A percentile compares a stretch with the other conserved stretches of the same genome.
phyloP scores from a whole-genome alignment of 202 grass and related monocot species.

The Saccharum hybrid region DNA sequence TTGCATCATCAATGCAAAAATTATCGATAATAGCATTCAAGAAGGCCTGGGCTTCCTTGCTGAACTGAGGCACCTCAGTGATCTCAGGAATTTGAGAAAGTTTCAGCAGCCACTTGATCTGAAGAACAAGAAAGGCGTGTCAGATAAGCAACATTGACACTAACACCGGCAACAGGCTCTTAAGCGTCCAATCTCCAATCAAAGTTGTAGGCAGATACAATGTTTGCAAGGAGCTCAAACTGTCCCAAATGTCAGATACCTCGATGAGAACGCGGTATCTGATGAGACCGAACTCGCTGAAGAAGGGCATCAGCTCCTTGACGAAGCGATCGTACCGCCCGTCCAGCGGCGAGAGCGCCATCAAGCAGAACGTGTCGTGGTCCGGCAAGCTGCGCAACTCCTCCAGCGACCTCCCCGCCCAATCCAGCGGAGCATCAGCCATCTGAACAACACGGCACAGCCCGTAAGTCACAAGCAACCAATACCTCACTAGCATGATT shows the following conservation, averaged over 20 bases:
- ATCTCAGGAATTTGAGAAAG: slow-evolving; percentile 86
- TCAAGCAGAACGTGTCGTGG: slow-evolving; percentile 54
- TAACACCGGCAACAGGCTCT: not conserved
- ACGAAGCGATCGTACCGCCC: slow-evolving; percentile 61
- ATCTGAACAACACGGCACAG: slow-evolving; percentile 27
- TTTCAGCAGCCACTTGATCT: slow-evolving; percentile 94
- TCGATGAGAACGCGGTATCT: slow-evolving; percentile 77
- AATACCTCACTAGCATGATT: not conserved
- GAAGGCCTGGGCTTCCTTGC: slow-evolving; percentile 64
- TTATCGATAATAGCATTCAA: slow-evolving; percentile 65
- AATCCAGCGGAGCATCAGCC: slow-evolving; percentile 28
- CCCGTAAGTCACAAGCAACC: slow-evolving; percentile 27
- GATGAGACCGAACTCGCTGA: slow-evolving; percentile 93
- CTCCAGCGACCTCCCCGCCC: slow-evolving; percentile 44
- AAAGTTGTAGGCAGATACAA: not conserved
- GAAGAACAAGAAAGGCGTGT: slow-evolving; percentile 33
- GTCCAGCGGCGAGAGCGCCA: slow-evolving; percentile 78
- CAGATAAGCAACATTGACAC: slow-evolving; percentile 14
- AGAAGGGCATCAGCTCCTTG: slow-evolving; percentile 75
- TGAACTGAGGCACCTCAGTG: slow-evolving; percentile 82
- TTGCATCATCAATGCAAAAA: slow-evolving; percentile 67
- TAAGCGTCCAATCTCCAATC: not conserved
- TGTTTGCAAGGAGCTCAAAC: not conserved
- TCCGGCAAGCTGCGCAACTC: slow-evolving; percentile 36
- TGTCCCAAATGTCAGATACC: slow-evolving; percentile 45